Percentiles rank a stretch among this genome's conserved stretches.
Conservation (phyloP, 148 eudicot species). For the Fagopyrum tataricum region DNA sequence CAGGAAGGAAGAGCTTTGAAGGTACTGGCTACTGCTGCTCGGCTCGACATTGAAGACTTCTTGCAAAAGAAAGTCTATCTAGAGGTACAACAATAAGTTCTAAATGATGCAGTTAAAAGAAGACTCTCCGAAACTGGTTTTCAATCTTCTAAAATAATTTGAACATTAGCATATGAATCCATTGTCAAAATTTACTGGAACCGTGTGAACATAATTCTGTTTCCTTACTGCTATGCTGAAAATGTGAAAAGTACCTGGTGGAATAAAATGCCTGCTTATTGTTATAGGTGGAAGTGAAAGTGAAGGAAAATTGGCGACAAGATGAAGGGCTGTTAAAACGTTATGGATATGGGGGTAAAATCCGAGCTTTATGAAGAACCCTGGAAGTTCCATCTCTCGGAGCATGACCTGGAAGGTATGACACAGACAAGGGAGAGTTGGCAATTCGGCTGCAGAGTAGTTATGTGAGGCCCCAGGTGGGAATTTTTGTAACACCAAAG, state of each 20-base stretch:
- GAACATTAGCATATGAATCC: not conserved
- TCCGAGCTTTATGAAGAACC: not conserved
- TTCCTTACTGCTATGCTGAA: not conserved
- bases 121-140: not conserved
- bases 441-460: not conserved
- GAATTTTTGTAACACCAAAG: slow-evolving; percentile 5
- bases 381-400: not conserved
- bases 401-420: not conserved
- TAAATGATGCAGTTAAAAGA: not conserved
- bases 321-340: slow-evolving; percentile 76
- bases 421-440: not conserved
- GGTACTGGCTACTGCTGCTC: slow-evolving; percentile 90
- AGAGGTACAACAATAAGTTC: slow-evolving; percentile 45
- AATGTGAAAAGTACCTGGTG: not conserved
- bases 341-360: slow-evolving; percentile 75
- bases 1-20: slow-evolving; percentile 96
- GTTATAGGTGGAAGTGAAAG: slow-evolving; percentile 78
- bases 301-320: slow-evolving; percentile 94
- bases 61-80: slow-evolving; percentile 92
- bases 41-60: slow-evolving; percentile 98
- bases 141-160: not conserved
- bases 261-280: not conserved
- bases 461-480: not conserved
- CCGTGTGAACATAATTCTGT: not conserved
- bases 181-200: not conserved